Evolutionary conservation across 202 grass and related monocot genomes (phyloP), one percentile per base, ranked within the genome.

Genomic region (Hordeum pubiflorum): DNA sequence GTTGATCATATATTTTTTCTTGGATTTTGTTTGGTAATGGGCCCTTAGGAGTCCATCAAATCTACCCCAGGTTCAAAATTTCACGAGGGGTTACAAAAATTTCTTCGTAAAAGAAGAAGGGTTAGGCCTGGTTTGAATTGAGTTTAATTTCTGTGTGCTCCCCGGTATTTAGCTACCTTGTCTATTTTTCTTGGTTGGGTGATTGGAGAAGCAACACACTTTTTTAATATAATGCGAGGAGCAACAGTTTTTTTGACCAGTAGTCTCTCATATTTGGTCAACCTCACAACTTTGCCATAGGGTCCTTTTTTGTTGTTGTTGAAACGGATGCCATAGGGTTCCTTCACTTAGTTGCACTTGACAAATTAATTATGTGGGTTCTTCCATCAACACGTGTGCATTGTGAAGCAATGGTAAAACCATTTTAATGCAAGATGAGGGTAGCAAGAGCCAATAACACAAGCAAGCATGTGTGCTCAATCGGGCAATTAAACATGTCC

Each of bases 191-290:
- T 60, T 39, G 68, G 59, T 72, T 81, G 78, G 21, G 31, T 52
- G 65, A 26, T 24, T 41, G 38, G 32, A 39, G 44, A 77, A 85
- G 72, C 63, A 77, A 12, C 60, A 63, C 2, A 10, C 5, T 15
- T 26, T 24, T 43, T 70, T 44, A 17, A 48, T 15, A 44, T 69
- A 11, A 12, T 2, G 39, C 3, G 39, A 44, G 21, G 39, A 27
- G 12, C 67, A 69, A 14, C 38, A 24, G 10, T 46, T 33, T 22
- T 36, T 13, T 64, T 71, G 14, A 12, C 63, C 20, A 27, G 6
- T 23, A 50, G 5, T 65, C 61, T 65, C 63, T 85, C 37, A 31
- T 81, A 58, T 77, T 77, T 57, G 71, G 87, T 72, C 65, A 85
- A 54, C 37, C 10, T 5, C 66, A 17, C 75, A 82, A 46, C 72